phyloP scores from a whole-genome alignment of 768 basidiomycete genomes.

The Trametes meyenii region DNA sequence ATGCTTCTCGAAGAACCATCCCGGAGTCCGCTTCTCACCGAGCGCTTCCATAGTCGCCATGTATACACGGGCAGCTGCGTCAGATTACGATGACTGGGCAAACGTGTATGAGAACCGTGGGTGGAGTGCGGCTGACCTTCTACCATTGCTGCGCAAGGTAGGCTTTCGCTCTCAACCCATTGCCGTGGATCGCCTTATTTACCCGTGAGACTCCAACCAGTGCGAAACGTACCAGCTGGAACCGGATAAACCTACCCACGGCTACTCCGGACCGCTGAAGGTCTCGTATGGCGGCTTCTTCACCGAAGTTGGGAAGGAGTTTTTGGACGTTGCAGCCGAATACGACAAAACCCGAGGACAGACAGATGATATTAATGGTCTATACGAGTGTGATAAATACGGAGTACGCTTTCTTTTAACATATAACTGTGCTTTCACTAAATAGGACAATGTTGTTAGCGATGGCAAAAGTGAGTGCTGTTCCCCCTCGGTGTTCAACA shows the following conservation, averaged over 20 bases:
- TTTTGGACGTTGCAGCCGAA: slow-evolving; percentile 29
- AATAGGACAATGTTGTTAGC: slow-evolving; percentile 36
- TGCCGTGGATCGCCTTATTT: slow-evolving; percentile 10
- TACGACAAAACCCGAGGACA: slow-evolving; percentile 27
- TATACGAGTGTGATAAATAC: slow-evolving; percentile 31
- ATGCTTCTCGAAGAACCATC: neutral
- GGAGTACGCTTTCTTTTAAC: slow-evolving; percentile 22
- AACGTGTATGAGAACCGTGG: slow-evolving; percentile 52
- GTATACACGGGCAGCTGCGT: slow-evolving; percentile 62
- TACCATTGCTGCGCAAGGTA: slow-evolving; percentile 64
- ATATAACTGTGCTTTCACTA: neutral
- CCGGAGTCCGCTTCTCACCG: neutral
- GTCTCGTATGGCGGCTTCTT: slow-evolving; percentile 32
- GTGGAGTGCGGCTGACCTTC: slow-evolving; percentile 61
- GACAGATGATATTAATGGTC: slow-evolving; percentile 29
- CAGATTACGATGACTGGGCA: slow-evolving; percentile 71
- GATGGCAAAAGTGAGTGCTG: slow-evolving; percentile 53
- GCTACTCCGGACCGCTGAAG: slow-evolving; percentile 48
- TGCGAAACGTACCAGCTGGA: slow-evolving; percentile 43
- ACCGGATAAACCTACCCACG: slow-evolving; percentile 42
- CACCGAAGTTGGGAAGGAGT: slow-evolving; percentile 31
- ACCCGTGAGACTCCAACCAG: slow-evolving; percentile 21
- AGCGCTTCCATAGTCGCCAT: slow-evolving; percentile 37
- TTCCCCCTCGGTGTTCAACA: neutral
- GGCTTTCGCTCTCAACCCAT: slow-evolving; percentile 17